These are phyloP conservation scores for Orychophragmus violaceus DNA, from an alignment of 345 rosid species.

Conservation along the genomic window DNA sequence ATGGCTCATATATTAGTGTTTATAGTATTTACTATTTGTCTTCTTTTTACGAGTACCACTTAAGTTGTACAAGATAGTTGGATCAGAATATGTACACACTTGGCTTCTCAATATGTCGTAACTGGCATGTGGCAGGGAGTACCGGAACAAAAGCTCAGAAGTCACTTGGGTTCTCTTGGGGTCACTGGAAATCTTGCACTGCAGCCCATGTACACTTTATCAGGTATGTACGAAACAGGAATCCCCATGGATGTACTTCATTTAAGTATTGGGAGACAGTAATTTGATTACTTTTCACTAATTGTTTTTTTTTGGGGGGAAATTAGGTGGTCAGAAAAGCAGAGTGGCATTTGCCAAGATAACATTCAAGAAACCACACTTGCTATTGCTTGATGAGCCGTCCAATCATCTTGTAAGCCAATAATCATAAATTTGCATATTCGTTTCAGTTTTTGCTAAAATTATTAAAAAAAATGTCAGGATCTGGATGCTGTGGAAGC, in stretches of 20 bases:
- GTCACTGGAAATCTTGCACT: conserved; percentile 97
- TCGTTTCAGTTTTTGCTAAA: neutral
- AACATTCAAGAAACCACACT: conserved; percentile 97
- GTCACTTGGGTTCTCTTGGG: conserved; percentile 95
- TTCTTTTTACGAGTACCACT: no score
- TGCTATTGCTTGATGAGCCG: conserved; percentile 95
- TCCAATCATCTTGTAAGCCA: conserved; percentile 97
- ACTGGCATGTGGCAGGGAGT: conserved; percentile 57
- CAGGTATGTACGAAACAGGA: no score
- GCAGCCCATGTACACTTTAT: conserved; percentile 97
- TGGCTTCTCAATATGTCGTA: neutral
- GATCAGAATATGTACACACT: no score
- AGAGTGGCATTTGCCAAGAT: conserved; percentile 99
- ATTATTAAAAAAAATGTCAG: conserved; percentile 32
- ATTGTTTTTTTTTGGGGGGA: no score
- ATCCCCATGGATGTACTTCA: no score
- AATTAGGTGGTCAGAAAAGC: conserved; percentile 99
- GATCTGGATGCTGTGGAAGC: conserved; percentile 99
- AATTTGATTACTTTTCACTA: no score
- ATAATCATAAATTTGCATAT: neutral
- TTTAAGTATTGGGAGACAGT: no score
- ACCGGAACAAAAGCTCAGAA: conserved; percentile 89
- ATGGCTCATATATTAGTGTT: neutral
- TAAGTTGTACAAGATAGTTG: no score
- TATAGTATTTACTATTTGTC: no score